phyloP scores from a whole-genome alignment of 2,329 filamentous ascomycete species.

The Neonectria neomacrospora region DNA sequence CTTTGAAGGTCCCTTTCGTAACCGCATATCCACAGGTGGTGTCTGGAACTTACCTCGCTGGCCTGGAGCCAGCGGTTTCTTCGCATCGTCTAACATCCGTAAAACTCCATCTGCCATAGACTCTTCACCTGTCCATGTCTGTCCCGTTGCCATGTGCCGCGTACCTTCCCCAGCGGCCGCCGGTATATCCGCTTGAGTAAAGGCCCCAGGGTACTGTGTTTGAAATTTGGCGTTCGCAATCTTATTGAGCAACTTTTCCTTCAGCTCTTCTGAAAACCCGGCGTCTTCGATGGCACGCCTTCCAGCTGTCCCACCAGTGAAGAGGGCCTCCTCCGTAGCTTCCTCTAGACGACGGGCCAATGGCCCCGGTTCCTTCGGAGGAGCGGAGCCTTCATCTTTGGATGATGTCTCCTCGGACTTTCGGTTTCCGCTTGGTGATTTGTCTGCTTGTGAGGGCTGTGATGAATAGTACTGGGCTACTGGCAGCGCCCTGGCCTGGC shows the following conservation, averaged over 20 bases:
- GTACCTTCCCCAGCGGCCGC: conserved; percentile 74
- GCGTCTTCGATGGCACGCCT: conserved; percentile 69
- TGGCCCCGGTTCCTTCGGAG: conserved; percentile 50
- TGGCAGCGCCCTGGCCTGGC: conserved; percentile 12
- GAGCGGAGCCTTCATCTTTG: conserved; percentile 6
- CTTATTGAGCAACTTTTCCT: conserved; percentile 66
- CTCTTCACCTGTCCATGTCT: conserved; percentile 84
- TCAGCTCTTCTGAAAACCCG: conserved; percentile 72
- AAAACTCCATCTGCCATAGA: conserved; percentile 78
- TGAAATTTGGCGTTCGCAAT: conserved; percentile 66
- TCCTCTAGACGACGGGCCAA: conserved; percentile 69
- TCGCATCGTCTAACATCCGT: conserved; percentile 85
- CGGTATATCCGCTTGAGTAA: conserved; percentile 61
- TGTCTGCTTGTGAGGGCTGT: conserved; percentile 19
- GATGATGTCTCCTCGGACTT: conserved; percentile 14
- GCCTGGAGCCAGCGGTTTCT: conserved; percentile 71
- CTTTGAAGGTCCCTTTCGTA: conserved; percentile 53
- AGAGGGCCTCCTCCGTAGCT: conserved; percentile 71
- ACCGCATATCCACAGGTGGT: conserved; percentile 63
- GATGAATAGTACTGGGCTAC: conserved; percentile 34
- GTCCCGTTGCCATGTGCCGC: conserved; percentile 72
- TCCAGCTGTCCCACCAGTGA: conserved; percentile 69
- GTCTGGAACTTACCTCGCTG: conserved; percentile 60
- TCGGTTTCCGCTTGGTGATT: background rate
- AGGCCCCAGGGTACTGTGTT: conserved; percentile 60